Percentiles rank a stretch among this genome's conserved stretches.
Evolutionary conservation across 2,329 filamentous ascomycete genomes (phyloP).

Genomic region (Diplodia sapinea): DNA sequence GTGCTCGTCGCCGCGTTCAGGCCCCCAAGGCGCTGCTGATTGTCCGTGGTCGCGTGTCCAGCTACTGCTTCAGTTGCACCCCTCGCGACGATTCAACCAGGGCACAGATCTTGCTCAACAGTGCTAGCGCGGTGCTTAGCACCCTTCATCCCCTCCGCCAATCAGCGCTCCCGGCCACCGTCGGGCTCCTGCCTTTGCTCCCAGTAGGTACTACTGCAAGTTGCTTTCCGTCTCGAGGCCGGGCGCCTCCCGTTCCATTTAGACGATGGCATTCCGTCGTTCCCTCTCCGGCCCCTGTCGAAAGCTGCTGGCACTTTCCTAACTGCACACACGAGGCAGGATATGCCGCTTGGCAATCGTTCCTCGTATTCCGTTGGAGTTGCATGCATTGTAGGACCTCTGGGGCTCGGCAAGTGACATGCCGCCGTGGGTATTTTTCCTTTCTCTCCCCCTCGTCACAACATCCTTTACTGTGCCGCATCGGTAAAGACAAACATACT

Average conservation of each 20-base stretch:
- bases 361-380: not conserved
- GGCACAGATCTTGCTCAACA: not conserved
- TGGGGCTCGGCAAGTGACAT: not conserved
- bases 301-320: not conserved
- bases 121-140: not conserved
- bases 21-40: not conserved
- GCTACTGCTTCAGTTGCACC: conserved; percentile 21
- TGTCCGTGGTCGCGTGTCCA: conserved; percentile 23
- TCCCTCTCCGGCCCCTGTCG: no score
- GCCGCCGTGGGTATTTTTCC: not conserved
- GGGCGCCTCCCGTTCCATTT: no score
- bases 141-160: not conserved
- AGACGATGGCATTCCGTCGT: no score
- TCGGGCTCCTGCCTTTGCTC: not conserved
- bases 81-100: not conserved
- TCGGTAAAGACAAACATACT: not conserved
- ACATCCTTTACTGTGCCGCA: conserved; percentile 6
- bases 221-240: no score
- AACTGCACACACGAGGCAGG: not conserved
- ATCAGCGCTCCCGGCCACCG: not conserved
- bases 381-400: not conserved
- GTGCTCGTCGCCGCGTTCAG: conserved; percentile 2
- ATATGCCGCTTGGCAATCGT: no score
- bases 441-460: not conserved
- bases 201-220: no score